These are phyloP conservation scores for Hemisphaericaspora lyxosophila DNA, from an alignment of 1,139 yeast species.

Conservation along the genomic window DNA sequence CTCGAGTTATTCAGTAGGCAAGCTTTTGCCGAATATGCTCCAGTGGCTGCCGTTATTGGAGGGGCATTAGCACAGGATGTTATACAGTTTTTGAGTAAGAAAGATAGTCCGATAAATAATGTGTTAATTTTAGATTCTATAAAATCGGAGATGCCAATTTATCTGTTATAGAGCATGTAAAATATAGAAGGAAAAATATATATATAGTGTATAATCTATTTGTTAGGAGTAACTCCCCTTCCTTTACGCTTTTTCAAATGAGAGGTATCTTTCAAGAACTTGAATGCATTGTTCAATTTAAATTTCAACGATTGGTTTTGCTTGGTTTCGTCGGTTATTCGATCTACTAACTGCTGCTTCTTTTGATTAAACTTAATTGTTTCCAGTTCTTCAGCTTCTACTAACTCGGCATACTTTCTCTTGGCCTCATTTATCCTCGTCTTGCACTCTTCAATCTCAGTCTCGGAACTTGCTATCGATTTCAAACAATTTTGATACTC, in stretches of 20 bases:
- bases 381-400: constrained; percentile 24
- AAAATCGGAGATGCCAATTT: constrained; percentile 75
- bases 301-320: constrained; percentile 25
- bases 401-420: constrained; percentile 27
- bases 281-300: constrained; percentile 37
- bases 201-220: constrained; percentile 8
- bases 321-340: constrained; percentile 24
- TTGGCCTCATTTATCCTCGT: constrained; percentile 28
- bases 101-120: constrained; percentile 82
- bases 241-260: constrained; percentile 47
- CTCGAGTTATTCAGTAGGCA: constrained; percentile 46
- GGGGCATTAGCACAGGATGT: constrained; percentile 91
- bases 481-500: constrained; percentile 63
- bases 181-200: too few relatives aligned
- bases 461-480: constrained; percentile 53
- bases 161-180: constrained; percentile 44
- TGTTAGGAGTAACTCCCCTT: constrained; percentile 39
- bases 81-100: constrained; percentile 73
- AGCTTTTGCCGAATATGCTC: constrained; percentile 70
- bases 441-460: constrained; percentile 36
- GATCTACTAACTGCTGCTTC: constrained; percentile 23
- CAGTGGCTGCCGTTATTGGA: constrained; percentile 85
- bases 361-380: constrained; percentile 21
- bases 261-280: constrained; percentile 40
- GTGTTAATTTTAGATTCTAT: constrained; percentile 73